phyloP scores from a whole-genome alignment of 1,284 basidiomycete genomes.

The Kwoniella shivajii region DNA sequence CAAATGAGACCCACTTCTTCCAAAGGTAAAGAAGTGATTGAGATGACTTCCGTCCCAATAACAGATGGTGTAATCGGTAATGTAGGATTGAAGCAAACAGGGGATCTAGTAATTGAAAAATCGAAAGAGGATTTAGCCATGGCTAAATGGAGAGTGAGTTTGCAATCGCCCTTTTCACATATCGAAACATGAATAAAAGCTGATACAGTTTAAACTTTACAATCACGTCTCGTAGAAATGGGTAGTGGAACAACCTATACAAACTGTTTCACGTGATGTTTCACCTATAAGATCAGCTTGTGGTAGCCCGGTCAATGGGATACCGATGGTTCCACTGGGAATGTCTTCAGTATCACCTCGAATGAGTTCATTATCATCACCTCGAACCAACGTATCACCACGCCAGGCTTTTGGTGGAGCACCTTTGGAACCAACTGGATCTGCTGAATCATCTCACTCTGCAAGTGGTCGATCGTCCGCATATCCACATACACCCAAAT shows the following conservation, averaged over 20 bases:
- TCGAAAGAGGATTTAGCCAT: constrained; percentile 42
- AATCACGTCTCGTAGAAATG: constrained; percentile 36
- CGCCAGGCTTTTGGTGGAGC: background rate
- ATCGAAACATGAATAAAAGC: background rate
- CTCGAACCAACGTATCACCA: background rate
- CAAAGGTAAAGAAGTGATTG: constrained; percentile 14
- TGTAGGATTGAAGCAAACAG: background rate
- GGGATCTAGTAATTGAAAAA: background rate
- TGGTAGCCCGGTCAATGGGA: constrained; percentile 1
- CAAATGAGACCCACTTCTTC: constrained; percentile 6
- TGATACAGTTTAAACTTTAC: background rate
- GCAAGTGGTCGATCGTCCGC: background rate
- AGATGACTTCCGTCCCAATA: constrained; percentile 5
- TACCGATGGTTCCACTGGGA: background rate
- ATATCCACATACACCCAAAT: constrained; percentile 1
- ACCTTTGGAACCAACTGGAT: constrained; percentile 4
- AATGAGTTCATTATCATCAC: background rate
- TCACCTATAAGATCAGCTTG: constrained; percentile 13
- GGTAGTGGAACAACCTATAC: constrained; percentile 39
- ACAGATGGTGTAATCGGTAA: background rate
- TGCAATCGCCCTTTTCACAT: background rate
- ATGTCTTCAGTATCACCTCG: background rate
- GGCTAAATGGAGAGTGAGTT: constrained; percentile 49
- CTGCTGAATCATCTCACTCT: constrained; percentile 4
- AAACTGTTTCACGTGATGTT: constrained; percentile 1